Conservation (phyloP, 106 monocot genomes). For the Agapanthus africanus region DNA sequence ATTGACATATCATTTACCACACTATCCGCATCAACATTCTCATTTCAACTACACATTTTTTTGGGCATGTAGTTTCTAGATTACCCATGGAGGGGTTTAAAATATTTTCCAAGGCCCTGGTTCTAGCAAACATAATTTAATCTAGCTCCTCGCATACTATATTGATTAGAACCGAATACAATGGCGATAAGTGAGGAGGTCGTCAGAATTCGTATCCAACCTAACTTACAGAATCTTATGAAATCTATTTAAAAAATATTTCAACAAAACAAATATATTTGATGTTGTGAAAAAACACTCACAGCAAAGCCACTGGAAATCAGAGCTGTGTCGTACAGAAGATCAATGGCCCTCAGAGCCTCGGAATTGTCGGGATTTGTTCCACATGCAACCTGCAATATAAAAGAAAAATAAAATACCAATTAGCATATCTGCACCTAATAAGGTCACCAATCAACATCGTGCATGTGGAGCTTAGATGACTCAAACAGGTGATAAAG, state of each 20-base stretch:
- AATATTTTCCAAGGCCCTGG: neutral
- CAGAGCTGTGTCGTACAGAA: conserved; percentile 82
- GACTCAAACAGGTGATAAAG: neutral
- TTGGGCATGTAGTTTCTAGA: no score
- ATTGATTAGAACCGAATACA: neutral
- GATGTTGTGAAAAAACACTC: conserved; percentile 20
- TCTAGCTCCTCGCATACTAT: neutral
- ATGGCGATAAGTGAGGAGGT: neutral
- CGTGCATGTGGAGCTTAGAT: neutral
- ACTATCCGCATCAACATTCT: no score
- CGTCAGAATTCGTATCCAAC: neutral
- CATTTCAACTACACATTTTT: no score
- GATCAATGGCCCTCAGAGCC: conserved; percentile 71
- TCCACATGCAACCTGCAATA: conserved; percentile 55
- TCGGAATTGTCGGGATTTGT: conserved; percentile 62
- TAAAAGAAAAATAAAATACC: neutral
- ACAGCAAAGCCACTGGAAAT: conserved; percentile 95
- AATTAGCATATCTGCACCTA: neutral
- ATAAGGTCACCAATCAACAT: no score
- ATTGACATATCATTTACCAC: no score
- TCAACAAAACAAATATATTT: neutral
- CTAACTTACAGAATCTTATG: neutral
- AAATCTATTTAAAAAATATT: neutral
- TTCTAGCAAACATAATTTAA: neutral
- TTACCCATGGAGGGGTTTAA: neutral